phyloP scores from a whole-genome alignment of 371 early-diverging fungal genomes.

The Polyrhizophydium stewartii region DNA sequence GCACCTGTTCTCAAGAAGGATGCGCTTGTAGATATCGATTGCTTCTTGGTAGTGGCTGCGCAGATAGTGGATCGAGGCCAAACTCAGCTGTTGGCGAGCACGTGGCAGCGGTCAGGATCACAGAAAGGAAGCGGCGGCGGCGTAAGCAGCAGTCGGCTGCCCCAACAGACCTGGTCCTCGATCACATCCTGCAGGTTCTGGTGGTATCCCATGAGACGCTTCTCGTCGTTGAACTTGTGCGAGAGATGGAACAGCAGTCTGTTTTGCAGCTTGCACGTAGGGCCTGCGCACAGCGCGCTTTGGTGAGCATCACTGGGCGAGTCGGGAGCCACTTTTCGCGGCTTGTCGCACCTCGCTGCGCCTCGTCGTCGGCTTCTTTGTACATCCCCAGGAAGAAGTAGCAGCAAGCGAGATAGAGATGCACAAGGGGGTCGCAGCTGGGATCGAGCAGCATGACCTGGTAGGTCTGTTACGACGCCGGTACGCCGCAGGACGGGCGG shows the following conservation, averaged over 20 bases:
- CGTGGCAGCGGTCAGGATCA: too few species aligned
- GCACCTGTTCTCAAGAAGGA: conserved; percentile 46
- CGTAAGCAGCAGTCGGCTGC: neutral
- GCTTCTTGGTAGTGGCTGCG: conserved; percentile 59
- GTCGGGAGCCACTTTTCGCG: neutral
- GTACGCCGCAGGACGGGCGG: too few species aligned
- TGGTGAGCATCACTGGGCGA: neutral
- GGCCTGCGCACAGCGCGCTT: conserved; percentile 23
- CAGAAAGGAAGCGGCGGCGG: neutral
- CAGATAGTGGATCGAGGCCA: conserved; percentile 57
- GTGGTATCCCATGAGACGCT: conserved; percentile 52
- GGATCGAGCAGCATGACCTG: conserved; percentile 25
- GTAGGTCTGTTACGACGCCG: conserved; percentile 28
- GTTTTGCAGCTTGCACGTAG: conserved; percentile 51
- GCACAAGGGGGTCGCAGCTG: conserved; percentile 32
- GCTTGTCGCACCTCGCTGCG: conserved; percentile 34
- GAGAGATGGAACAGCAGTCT: conserved; percentile 50
- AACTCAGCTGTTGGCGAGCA: conserved; percentile 23
- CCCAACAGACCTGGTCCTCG: conserved; percentile 45
- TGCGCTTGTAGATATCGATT: conserved; percentile 54
- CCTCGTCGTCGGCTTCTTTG: conserved; percentile 48
- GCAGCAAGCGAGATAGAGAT: conserved; percentile 47
- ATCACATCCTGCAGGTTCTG: conserved; percentile 53
- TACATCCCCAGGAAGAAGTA: conserved; percentile 54
- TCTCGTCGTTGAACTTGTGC: conserved; percentile 56